Evolutionary conservation across 2,329 filamentous ascomycete genomes (phyloP).

Genomic region (Purpureocillium takamizusanense): DNA sequence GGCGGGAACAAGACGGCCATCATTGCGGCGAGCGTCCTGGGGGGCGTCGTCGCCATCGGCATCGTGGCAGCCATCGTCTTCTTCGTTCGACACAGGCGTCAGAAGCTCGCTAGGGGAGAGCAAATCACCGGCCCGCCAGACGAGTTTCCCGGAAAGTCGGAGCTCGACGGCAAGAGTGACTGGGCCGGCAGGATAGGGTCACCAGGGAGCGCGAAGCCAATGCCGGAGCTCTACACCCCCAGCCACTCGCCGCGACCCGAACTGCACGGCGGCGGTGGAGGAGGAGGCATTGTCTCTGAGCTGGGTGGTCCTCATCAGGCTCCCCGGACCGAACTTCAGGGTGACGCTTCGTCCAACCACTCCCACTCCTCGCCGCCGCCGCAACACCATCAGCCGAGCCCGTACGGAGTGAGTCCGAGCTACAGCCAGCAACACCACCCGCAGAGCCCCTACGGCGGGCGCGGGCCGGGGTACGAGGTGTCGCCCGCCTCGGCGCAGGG

Average conservation of each 20-base stretch:
- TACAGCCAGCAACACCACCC: constrained; percentile 9
- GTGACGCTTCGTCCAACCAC: constrained; percentile 11
- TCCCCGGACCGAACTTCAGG: constrained; percentile 17
- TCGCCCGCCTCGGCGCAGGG: constrained; percentile 5
- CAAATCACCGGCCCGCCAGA: constrained; percentile 9
- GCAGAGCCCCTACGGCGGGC: constrained; percentile 2
- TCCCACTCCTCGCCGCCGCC: constrained; percentile 5
- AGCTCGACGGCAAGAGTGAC: constrained; percentile 18
- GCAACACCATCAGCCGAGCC: constrained; percentile 11
- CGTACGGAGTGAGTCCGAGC: constrained; percentile 8
- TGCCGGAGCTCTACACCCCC: constrained; percentile 11
- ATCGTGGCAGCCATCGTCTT: constrained; percentile 22
- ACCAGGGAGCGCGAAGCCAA: constrained; percentile 5
- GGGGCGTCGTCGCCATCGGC: constrained; percentile 14
- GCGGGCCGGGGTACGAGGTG: constrained; percentile 9
- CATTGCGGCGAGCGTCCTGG: constrained; percentile 23
- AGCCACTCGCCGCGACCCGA: constrained; percentile 17
- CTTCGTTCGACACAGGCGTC: constrained; percentile 25
- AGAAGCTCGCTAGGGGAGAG: constrained; percentile 12
- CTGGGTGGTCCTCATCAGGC: constrained; percentile 14
- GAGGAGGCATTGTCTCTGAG: constrained; percentile 8
- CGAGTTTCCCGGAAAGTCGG: constrained; percentile 7
- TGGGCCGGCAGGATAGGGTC: constrained; percentile 1
- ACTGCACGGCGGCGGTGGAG: constrained; percentile 10
- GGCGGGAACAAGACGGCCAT: constrained; percentile 16